phyloP scores from a whole-genome alignment of 768 basidiomycete genomes.

The Tulasnella sp. region DNA sequence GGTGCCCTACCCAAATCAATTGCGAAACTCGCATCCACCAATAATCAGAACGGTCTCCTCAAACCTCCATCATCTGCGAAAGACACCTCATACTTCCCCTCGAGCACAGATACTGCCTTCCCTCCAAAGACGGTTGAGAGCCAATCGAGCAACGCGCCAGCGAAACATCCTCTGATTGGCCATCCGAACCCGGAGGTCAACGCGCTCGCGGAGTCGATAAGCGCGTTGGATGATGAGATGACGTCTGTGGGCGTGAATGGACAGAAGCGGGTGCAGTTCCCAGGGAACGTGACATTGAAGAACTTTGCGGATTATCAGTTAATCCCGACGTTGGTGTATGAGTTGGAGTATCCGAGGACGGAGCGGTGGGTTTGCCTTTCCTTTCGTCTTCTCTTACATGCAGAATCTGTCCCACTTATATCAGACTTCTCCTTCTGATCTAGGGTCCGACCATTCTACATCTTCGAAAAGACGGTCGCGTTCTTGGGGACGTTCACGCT shows the following conservation, averaged over 20 bases:
- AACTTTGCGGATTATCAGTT: conserved; percentile 81
- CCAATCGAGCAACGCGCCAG: not conserved
- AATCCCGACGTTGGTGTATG: conserved; percentile 88
- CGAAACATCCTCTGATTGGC: conserved; percentile 36
- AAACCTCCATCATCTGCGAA: not conserved
- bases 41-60: not conserved
- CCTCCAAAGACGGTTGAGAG: not conserved
- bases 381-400: not conserved
- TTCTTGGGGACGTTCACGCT: conserved; percentile 94
- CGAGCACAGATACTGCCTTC: not conserved
- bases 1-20: not conserved
- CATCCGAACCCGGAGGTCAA: conserved; percentile 59
- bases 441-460: conserved; percentile 52
- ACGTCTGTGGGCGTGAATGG: conserved; percentile 43
- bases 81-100: conserved; percentile 14
- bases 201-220: conserved; percentile 59
- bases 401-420: not conserved
- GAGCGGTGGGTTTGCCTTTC: conserved; percentile 41
- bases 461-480: conserved; percentile 64
- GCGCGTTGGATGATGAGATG: conserved; percentile 67
- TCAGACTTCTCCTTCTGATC: not conserved
- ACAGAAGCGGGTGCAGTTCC: conserved; percentile 53
- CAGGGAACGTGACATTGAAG: conserved; percentile 67
- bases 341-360: conserved; percentile 91
- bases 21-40: not conserved